Evolutionary conservation across 805 yeast species (phyloP).

Genomic region (Metschnikowia lunata): DNA sequence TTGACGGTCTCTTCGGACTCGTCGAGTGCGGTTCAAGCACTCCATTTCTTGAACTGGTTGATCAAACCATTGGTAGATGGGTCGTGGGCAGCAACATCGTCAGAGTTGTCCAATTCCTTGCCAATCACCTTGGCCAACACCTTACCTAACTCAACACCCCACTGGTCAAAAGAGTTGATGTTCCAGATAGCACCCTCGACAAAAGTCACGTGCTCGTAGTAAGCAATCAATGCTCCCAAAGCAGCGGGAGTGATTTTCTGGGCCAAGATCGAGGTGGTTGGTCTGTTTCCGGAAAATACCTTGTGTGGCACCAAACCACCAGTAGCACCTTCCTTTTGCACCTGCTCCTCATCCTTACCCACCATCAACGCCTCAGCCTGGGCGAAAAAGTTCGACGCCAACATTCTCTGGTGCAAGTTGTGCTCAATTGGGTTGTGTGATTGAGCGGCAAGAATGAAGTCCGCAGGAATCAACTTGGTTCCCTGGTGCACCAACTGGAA

Average conservation of each 20-base stretch:
- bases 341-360: conserved; percentile 83
- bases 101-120: conserved; percentile 69
- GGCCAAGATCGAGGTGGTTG: conserved; percentile 94
- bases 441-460: conserved; percentile 93
- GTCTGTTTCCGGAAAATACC: conserved; percentile 96
- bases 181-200: conserved; percentile 99
- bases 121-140: conserved; percentile 95
- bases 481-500: conserved; percentile 99
- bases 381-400: conserved; percentile 98
- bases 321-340: conserved; percentile 83
- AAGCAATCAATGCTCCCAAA: conserved; percentile 92
- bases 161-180: conserved; percentile 98
- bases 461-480: conserved; percentile 94
- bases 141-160: conserved; percentile 99
- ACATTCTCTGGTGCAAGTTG: conserved; percentile 94
- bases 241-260: conserved; percentile 96
- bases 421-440: conserved; percentile 95
- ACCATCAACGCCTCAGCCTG: conserved; percentile 97
- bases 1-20: too few species aligned
- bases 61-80: conserved; percentile 88
- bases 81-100: conserved; percentile 66
- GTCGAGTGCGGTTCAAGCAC: conserved; percentile 16
- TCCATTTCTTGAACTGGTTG: conserved; percentile 92
- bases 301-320: conserved; percentile 91
- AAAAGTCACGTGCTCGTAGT: conserved; percentile 96